Percentiles rank a stretch among this genome's conserved stretches.
These are phyloP conservation scores for Sporisorium reilianum DNA, from an alignment of 1,284 basidiomycete species.

Conservation along the genomic window DNA sequence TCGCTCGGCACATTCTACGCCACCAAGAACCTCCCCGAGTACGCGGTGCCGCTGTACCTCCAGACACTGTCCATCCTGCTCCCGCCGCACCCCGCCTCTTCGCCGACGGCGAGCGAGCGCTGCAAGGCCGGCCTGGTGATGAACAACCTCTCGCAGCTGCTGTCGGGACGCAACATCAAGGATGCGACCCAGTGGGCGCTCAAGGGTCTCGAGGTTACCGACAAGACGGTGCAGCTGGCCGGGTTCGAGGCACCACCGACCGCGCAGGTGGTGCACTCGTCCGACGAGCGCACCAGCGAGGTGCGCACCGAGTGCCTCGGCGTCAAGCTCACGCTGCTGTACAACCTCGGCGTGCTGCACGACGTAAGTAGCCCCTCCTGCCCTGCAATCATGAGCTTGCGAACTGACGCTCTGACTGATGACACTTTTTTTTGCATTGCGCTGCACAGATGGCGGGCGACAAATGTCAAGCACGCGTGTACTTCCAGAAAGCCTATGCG, in stretches of 20 bases:
- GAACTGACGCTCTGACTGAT: neutral
- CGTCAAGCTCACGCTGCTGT: conserved; percentile 63
- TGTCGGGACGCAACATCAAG: conserved; percentile 51
- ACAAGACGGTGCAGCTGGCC: conserved; percentile 53
- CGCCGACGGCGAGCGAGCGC: conserved; percentile 61
- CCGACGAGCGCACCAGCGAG: conserved; percentile 47
- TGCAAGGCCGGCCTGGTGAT: conserved; percentile 66
- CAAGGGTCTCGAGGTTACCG: conserved; percentile 63
- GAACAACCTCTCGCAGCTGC: conserved; percentile 67
- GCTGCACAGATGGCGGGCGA: conserved; percentile 38
- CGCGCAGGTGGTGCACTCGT: conserved; percentile 25
- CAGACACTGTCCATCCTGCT: conserved; percentile 67
- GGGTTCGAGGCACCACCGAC: conserved; percentile 41
- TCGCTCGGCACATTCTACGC: conserved; percentile 68
- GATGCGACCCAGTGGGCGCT: conserved; percentile 64
- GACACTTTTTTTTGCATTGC: neutral
- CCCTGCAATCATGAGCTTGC: neutral
- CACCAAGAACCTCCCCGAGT: conserved; percentile 58
- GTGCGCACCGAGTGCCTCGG: conserved; percentile 59
- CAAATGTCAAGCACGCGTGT: conserved; percentile 50
- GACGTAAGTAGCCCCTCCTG: conserved; percentile 32
- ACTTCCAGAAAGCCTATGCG: conserved; percentile 54
- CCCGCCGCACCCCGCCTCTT: conserved; percentile 31
- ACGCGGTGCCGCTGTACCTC: conserved; percentile 68
- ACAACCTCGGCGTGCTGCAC: conserved; percentile 60